Evolutionary conservation across 139 green algal genomes (phyloP).

Genomic region (Trebouxia sp.): DNA sequence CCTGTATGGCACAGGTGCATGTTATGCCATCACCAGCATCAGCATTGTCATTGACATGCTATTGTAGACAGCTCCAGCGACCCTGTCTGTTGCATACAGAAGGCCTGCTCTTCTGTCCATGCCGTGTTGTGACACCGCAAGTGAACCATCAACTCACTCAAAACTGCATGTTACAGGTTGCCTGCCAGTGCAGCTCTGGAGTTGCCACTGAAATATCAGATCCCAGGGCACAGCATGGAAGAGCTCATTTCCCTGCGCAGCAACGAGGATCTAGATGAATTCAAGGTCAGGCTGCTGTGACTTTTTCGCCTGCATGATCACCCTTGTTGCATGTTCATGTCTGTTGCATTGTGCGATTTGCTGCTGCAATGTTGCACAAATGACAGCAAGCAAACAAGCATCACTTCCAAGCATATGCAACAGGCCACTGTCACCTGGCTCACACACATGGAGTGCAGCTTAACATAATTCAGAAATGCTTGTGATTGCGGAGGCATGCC

Average conservation of each 20-base stretch:
- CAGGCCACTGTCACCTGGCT: no score
- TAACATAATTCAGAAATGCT: no score
- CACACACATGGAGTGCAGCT: no score
- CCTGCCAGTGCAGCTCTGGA: neutral
- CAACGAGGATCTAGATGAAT: constrained; percentile 31
- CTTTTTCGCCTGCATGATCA: neutral
- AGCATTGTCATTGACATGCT: neutral
- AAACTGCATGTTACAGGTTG: constrained; percentile 13
- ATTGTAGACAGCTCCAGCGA: no score
- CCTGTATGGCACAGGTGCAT: no score
- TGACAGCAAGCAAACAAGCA: no score
- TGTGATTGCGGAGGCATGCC: no score
- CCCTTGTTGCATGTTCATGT: neutral
- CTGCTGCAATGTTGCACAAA: neutral
- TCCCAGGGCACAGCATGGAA: constrained; percentile 17
- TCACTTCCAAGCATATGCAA: no score
- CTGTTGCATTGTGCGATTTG: neutral
- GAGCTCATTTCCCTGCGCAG: constrained; percentile 20
- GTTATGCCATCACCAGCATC: neutral
- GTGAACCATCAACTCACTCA: no score
- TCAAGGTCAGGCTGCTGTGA: constrained; percentile 22
- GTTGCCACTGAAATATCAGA: constrained; percentile 26
- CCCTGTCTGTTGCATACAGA: neutral
- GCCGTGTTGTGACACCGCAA: no score
- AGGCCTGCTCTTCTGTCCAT: no score